A percentile compares a stretch with the other conserved stretches of the same genome.
These are phyloP conservation scores for Phytophthora foliorum DNA, from an alignment of 352 stramenopile species.

Conservation along the genomic window DNA sequence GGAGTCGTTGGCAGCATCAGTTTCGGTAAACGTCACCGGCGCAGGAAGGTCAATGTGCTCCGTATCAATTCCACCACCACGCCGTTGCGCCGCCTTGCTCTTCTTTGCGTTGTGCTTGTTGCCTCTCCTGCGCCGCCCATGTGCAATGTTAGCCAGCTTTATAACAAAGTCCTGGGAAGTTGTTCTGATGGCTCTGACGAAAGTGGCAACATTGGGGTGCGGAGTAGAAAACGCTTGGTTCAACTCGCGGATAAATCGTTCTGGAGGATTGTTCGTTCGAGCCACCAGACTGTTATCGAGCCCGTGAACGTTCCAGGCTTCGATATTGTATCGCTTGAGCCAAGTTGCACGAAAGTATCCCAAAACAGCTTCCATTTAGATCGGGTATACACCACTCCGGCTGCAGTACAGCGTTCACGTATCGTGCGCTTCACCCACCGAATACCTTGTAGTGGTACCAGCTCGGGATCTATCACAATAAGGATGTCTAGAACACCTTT, in stretches of 20 bases:
- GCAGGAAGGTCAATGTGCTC: not conserved
- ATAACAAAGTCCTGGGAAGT: slow-evolving; percentile 5
- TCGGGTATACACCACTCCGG: not conserved
- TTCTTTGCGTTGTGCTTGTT: not conserved
- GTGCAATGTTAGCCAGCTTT: not conserved
- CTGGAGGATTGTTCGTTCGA: slow-evolving; percentile 7
- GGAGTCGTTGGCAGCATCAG: not conserved
- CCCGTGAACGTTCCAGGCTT: slow-evolving; percentile 12
- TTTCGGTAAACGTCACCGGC: not conserved
- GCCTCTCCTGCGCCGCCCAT: not conserved
- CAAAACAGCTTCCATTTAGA: slow-evolving; percentile 3
- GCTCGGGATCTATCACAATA: not conserved
- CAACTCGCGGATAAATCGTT: slow-evolving; percentile 6
- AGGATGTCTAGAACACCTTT: not conserved
- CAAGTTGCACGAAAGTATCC: slow-evolving; percentile 1
- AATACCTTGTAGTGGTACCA: not conserved
- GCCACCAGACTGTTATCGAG: slow-evolving; percentile 2
- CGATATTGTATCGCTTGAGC: slow-evolving; percentile 4
- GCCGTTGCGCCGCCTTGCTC: not conserved
- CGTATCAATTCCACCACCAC: not conserved
- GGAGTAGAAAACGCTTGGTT: not conserved
- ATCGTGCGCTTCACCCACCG: slow-evolving; percentile 1
- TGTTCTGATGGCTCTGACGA: not conserved
- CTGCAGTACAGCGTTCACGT: not conserved
- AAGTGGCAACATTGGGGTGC: not conserved